Conservation (phyloP, 2,329 filamentous ascomycete genomes). For the Venturia carpophila region DNA sequence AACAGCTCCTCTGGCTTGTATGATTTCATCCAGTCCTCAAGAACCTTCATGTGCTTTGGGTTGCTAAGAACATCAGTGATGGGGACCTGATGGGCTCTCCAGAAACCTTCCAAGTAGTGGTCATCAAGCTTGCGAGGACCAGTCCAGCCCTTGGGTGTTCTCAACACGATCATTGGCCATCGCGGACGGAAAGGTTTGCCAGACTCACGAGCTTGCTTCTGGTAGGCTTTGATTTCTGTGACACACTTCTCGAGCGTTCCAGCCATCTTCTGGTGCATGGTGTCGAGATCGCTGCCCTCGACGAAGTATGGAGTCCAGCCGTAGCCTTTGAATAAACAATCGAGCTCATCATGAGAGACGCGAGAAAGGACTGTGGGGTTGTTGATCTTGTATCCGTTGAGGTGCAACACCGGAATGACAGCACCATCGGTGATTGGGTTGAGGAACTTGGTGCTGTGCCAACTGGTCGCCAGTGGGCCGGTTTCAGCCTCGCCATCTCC, state of each 20-base stretch:
- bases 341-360: conserved; percentile 65
- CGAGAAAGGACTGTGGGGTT: conserved; percentile 67
- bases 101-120: conserved; percentile 67
- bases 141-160: conserved; percentile 66
- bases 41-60: conserved; percentile 54
- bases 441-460: conserved; percentile 77
- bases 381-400: conserved; percentile 83
- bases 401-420: conserved; percentile 67
- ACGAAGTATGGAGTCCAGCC: conserved; percentile 77
- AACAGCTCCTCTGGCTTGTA: conserved; percentile 70
- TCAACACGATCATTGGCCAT: conserved; percentile 74
- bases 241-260: conserved; percentile 67
- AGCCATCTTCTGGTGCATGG: conserved; percentile 78
- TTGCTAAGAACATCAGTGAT: conserved; percentile 63
- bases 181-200: conserved; percentile 57
- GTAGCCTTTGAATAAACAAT: conserved; percentile 62
- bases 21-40: conserved; percentile 70
- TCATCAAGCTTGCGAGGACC: conserved; percentile 63
- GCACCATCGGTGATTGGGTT: conserved; percentile 72
- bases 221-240: conserved; percentile 57
- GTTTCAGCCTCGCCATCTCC: conserved; percentile 78
- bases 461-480: conserved; percentile 67
- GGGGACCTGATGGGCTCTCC: conserved; percentile 71
- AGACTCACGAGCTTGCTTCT: conserved; percentile 63
- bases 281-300: conserved; percentile 63